phyloP scores from a whole-genome alignment of 345 rosid genomes.

The Gossypium mustelinum region DNA sequence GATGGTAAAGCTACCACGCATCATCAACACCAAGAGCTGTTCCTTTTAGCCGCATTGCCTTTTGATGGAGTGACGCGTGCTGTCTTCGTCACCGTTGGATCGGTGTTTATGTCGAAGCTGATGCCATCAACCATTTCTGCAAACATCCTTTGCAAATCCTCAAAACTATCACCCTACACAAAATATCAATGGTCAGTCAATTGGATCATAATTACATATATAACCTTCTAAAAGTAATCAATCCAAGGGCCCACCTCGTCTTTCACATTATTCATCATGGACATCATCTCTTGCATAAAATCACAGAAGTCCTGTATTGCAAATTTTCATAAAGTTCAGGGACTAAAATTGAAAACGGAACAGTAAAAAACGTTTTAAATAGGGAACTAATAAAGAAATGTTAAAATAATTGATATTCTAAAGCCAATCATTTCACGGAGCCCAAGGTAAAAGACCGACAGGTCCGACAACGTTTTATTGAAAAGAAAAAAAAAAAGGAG shows the following conservation, averaged over 20 bases:
- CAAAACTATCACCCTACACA: slow-evolving; percentile 66
- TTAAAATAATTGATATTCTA: background rate
- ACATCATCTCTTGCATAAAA: slow-evolving; percentile 90
- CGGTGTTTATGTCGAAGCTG: slow-evolving; percentile 23
- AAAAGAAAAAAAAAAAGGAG: background rate
- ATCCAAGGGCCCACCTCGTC: slow-evolving; percentile 46
- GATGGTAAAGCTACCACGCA: background rate
- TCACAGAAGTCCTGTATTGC: slow-evolving; percentile 60
- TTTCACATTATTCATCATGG: slow-evolving; percentile 82
- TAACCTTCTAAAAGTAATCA: background rate
- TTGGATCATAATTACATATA: background rate
- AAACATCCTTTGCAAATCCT: slow-evolving; percentile 88
- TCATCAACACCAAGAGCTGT: slow-evolving; percentile 30
- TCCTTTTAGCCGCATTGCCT: slow-evolving; percentile 38
- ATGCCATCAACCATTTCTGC: slow-evolving; percentile 57
- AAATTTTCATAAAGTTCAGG: background rate
- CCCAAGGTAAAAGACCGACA: background rate
- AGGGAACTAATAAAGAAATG: background rate
- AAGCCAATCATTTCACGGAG: background rate
- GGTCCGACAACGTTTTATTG: slow-evolving; percentile 10
- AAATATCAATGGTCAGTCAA: background rate
- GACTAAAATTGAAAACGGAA: background rate
- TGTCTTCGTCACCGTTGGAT: slow-evolving; percentile 37
- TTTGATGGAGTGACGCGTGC: slow-evolving; percentile 39
- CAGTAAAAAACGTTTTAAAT: background rate